phyloP scores from a whole-genome alignment of 306 rosid genomes.

The Mucuna pruriens region DNA sequence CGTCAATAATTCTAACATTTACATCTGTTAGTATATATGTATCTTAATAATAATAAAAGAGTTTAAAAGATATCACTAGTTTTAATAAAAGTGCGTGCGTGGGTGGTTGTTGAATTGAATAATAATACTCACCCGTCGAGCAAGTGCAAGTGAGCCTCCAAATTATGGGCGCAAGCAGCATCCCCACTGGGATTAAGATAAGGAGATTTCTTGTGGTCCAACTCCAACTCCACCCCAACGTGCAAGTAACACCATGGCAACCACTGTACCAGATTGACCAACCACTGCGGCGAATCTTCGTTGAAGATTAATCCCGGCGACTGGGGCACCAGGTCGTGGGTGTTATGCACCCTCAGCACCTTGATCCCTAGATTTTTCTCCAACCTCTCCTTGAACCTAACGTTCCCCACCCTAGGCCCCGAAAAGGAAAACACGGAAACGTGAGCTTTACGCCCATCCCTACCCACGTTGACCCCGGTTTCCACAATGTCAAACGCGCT shows the following conservation, averaged over 20 bases:
- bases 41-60: too few relatives aligned
- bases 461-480: slow-evolving; percentile 48
- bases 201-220: slow-evolving; percentile 76
- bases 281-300: slow-evolving; percentile 49
- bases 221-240: slow-evolving; percentile 68
- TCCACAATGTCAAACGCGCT: slow-evolving; percentile 76
- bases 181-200: slow-evolving; percentile 56
- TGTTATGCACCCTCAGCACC: slow-evolving; percentile 75
- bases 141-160: slow-evolving; percentile 89
- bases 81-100: too few relatives aligned
- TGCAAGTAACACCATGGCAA: slow-evolving; percentile 91
- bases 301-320: slow-evolving; percentile 74
- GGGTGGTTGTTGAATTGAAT: background rate
- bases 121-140: slow-evolving; percentile 71
- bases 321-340: slow-evolving; percentile 72
- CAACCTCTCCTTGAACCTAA: slow-evolving; percentile 66
- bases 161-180: slow-evolving; percentile 64
- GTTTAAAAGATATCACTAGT: too few relatives aligned
- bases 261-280: slow-evolving; percentile 55
- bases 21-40: too few relatives aligned
- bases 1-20: background rate
- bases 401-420: slow-evolving; percentile 91
- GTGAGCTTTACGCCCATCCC: slow-evolving; percentile 48
- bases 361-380: slow-evolving; percentile 58
- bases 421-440: slow-evolving; percentile 70